Evolutionary conservation across 352 stramenopile genomes (phyloP).

Genomic region (Phytophthora boehmeriae): DNA sequence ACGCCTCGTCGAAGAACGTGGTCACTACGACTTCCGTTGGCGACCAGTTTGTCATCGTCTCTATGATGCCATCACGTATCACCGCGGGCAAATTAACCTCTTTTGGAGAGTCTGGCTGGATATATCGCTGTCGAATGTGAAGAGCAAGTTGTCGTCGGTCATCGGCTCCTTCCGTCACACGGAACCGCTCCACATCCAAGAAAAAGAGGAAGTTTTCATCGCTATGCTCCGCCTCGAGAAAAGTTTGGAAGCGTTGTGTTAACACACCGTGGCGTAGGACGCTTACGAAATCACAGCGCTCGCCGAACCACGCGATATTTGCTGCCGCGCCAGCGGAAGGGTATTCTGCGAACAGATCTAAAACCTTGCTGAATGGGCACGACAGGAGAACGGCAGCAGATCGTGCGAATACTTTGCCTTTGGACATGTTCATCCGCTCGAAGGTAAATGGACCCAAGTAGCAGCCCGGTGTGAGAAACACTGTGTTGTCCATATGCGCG

Average conservation of each 20-base stretch:
- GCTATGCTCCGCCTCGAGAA: slow-evolving; percentile 75
- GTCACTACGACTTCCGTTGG: slow-evolving; percentile 29
- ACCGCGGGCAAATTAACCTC: slow-evolving; percentile 73
- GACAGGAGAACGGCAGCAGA: slow-evolving; percentile 61
- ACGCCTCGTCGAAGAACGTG: slow-evolving; percentile 63
- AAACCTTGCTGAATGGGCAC: slow-evolving; percentile 52
- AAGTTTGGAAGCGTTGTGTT: slow-evolving; percentile 64
- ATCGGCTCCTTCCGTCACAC: slow-evolving; percentile 16
- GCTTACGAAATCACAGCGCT: slow-evolving; percentile 65
- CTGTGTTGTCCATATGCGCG: slow-evolving; percentile 42
- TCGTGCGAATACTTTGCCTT: slow-evolving; percentile 54
- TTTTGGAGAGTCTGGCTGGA: slow-evolving; percentile 58
- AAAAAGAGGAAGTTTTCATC: slow-evolving; percentile 85
- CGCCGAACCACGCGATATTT: slow-evolving; percentile 80
- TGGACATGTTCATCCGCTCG: slow-evolving; percentile 55
- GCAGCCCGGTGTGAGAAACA: slow-evolving; percentile 72
- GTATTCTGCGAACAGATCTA: slow-evolving; percentile 59
- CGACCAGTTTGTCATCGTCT: slow-evolving; percentile 32
- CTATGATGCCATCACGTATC: slow-evolving; percentile 51
- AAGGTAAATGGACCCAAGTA: slow-evolving; percentile 81
- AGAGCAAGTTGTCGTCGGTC: slow-evolving; percentile 39
- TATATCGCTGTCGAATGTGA: slow-evolving; percentile 63
- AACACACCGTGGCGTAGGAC: slow-evolving; percentile 66
- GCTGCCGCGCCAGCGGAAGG: slow-evolving; percentile 63
- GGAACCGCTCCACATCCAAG: slow-evolving; percentile 68